A percentile compares a stretch with the other conserved stretches of the same genome.
These are phyloP conservation scores for Colletotrichum simmondsii DNA, from an alignment of 2,329 filamentous ascomycete species.

Conservation along the genomic window DNA sequence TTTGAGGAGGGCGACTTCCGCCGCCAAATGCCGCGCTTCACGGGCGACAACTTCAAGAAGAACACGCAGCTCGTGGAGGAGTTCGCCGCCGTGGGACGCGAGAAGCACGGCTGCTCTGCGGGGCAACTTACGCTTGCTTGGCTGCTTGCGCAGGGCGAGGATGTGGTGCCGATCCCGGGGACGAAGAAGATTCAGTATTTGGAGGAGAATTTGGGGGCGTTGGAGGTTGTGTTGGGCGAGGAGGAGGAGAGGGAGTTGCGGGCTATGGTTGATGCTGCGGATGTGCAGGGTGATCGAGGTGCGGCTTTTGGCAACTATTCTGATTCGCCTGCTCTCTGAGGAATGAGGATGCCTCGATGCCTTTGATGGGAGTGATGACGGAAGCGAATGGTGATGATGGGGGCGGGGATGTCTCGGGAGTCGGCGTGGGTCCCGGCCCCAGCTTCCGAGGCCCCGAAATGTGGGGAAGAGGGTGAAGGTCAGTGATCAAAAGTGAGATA, in stretches of 20 bases:
- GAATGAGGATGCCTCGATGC: background rate
- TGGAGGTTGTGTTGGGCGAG: constrained; percentile 43
- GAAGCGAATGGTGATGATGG: background rate
- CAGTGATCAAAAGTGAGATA: background rate
- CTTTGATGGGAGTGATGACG: background rate
- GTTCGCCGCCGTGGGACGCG: constrained; percentile 57
- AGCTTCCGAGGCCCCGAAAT: constrained; percentile 2
- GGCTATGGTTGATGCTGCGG: constrained; percentile 40
- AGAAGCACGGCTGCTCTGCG: constrained; percentile 63
- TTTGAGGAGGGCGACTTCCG: constrained; percentile 62
- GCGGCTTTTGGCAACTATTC: background rate
- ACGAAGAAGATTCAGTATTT: constrained; percentile 59
- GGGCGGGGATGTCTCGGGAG: background rate
- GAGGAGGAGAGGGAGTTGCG: constrained; percentile 49
- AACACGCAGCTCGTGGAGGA: constrained; percentile 65
- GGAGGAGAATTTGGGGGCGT: constrained; percentile 55
- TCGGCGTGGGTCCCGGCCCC: constrained; percentile 7
- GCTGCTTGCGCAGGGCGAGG: constrained; percentile 68
- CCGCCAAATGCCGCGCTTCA: constrained; percentile 57
- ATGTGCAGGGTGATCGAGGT: constrained; percentile 39
- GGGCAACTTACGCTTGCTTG: constrained; percentile 72
- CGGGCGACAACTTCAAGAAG: constrained; percentile 62
- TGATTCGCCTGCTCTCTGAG: background rate
- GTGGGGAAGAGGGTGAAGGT: background rate
- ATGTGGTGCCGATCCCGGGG: constrained; percentile 69